A percentile compares a stretch with the other conserved stretches of the same genome.
phyloP scores from a whole-genome alignment of 148 eudicot genomes.

The Chenopodium quinoa region DNA sequence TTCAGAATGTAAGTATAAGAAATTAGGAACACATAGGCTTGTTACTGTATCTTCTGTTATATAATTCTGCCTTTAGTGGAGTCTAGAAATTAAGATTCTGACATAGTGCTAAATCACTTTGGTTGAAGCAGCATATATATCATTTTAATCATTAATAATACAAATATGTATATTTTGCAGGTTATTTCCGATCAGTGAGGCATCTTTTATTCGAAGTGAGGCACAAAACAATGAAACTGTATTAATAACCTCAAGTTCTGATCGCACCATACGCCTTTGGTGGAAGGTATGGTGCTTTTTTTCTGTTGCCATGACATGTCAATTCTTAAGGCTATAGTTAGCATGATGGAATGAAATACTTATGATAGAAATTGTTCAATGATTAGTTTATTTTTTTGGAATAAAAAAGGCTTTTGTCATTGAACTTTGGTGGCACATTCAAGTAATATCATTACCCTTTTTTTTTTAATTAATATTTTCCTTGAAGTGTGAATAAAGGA shows the following conservation, averaged over 20 bases:
- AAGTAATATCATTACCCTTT: not conserved
- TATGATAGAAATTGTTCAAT: not conserved
- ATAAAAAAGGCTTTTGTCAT: not conserved
- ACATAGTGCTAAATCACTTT: not conserved
- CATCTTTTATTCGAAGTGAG: constrained; percentile 39
- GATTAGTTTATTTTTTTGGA: not conserved
- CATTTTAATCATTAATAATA: not conserved
- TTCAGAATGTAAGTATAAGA: not conserved
- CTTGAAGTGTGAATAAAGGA: not conserved
- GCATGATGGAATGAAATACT: not conserved
- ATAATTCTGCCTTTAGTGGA: not conserved
- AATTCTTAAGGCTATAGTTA: not conserved
- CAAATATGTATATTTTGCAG: constrained; percentile 35
- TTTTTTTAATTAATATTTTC: not conserved
- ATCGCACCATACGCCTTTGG: constrained; percentile 74
- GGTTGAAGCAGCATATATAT: not conserved
- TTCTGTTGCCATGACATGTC: not conserved
- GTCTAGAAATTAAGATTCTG: not conserved
- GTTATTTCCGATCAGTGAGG: constrained; percentile 46
- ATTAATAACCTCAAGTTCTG: constrained; percentile 69
- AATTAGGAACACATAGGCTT: not conserved
- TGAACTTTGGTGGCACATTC: not conserved
- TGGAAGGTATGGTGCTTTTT: constrained; percentile 51
- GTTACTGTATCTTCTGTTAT: not conserved
- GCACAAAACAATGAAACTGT: constrained; percentile 41